These are phyloP conservation scores for Nidularia pulvinata DNA, from an alignment of 768 basidiomycete species.

Conservation along the genomic window DNA sequence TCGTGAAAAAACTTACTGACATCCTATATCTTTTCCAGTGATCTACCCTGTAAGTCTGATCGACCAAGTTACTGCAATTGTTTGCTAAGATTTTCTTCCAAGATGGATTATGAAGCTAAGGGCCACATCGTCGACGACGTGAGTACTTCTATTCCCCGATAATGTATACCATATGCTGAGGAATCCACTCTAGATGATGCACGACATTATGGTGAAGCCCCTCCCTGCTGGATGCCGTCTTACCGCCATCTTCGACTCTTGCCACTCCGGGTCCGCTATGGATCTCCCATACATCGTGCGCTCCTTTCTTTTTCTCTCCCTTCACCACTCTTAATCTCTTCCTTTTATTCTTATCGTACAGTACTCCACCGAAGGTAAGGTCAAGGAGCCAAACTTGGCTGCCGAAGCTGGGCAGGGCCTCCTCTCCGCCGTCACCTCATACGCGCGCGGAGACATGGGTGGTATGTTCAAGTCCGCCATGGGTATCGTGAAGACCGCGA, in stretches of 20 bases:
- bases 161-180: not conserved
- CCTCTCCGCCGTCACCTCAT: conserved; percentile 75
- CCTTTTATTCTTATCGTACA: conserved; percentile 16
- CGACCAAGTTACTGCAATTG: not conserved
- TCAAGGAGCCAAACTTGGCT: conserved; percentile 92
- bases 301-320: not conserved
- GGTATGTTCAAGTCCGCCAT: conserved; percentile 77
- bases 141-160: conserved; percentile 19
- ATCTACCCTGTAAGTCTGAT: conserved; percentile 82
- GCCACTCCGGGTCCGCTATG: conserved; percentile 88
- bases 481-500: conserved; percentile 73
- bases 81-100: not conserved
- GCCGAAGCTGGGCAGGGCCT: conserved; percentile 88
- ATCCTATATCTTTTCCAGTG: conserved; percentile 33
- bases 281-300: conserved; percentile 73
- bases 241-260: conserved; percentile 82
- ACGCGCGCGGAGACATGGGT: conserved; percentile 77
- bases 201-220: conserved; percentile 76
- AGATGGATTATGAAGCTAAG: conserved; percentile 49
- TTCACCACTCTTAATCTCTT: not conserved
- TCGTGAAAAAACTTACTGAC: not conserved
- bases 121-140: conserved; percentile 93
- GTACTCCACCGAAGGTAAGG: conserved; percentile 95
- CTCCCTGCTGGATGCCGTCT: conserved; percentile 88
- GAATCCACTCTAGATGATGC: conserved; percentile 50